Conservation (phyloP, 2,329 filamentous ascomycete genomes). For the Colletotrichum sp. region DNA sequence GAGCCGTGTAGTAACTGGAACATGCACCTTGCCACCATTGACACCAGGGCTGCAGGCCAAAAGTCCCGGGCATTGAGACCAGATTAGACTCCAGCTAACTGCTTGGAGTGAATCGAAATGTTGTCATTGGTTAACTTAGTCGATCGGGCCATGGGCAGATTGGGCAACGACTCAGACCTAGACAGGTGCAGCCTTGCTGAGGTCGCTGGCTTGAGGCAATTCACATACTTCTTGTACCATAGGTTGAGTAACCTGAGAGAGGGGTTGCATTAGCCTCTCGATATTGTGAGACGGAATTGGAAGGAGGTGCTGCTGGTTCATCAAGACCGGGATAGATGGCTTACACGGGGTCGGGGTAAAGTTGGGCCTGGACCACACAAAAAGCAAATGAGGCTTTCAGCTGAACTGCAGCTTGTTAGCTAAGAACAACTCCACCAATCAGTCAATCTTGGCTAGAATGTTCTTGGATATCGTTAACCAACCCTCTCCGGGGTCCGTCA, state of each 20-base stretch:
- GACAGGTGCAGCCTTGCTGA: not conserved
- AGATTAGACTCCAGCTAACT: not conserved
- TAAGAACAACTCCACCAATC: not conserved
- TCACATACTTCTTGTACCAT: not conserved
- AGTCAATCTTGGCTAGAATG: not conserved
- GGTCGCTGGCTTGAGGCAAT: not conserved
- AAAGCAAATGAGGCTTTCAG: not conserved
- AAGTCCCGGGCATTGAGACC: not conserved
- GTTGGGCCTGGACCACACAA: not conserved
- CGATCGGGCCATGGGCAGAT: not conserved
- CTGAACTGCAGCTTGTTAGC: not conserved
- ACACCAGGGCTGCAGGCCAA: not conserved
- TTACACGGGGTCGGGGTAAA: slow-evolving; percentile 5
- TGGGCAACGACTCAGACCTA: not conserved
- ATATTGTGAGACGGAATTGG: not conserved
- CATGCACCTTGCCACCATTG: not conserved
- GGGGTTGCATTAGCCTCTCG: not conserved
- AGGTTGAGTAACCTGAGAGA: not conserved
- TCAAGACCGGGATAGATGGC: not conserved
- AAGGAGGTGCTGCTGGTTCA: not conserved
- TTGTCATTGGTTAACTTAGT: not conserved
- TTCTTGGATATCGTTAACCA: not conserved
- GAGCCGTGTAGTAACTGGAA: not conserved
- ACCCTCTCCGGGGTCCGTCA: not conserved
- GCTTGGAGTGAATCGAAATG: not conserved